Evolutionary conservation across 805 yeast genomes (phyloP).

Genomic region (Kuraishia piskuri): DNA sequence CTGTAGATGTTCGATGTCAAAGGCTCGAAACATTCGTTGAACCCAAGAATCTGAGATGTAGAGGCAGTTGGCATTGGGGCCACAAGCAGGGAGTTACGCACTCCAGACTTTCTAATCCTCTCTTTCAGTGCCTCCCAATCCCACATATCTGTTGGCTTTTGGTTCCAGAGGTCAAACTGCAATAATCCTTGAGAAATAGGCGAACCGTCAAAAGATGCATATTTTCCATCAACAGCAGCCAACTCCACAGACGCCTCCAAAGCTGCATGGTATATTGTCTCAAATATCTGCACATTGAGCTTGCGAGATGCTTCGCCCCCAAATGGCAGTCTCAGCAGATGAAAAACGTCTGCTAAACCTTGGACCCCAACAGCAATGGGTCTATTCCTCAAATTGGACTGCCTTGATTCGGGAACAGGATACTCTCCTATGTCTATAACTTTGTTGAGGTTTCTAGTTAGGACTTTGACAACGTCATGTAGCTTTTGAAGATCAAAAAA

Average conservation of each 20-base stretch:
- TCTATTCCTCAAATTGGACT: slow-evolving; percentile 48
- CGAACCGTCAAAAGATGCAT: slow-evolving; percentile 43
- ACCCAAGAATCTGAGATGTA: slow-evolving; percentile 53
- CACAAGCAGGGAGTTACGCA: slow-evolving; percentile 50
- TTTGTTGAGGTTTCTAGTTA: slow-evolving; percentile 45
- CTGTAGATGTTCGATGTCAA: slow-evolving; percentile 55
- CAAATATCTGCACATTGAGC: slow-evolving; percentile 51
- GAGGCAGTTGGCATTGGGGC: slow-evolving; percentile 69
- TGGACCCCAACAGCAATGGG: slow-evolving; percentile 60
- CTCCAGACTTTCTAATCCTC: slow-evolving; percentile 37
- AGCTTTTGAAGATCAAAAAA: slow-evolving; percentile 37
- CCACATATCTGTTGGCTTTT: slow-evolving; percentile 49
- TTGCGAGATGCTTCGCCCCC: slow-evolving; percentile 50
- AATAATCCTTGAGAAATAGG: slow-evolving; percentile 51
- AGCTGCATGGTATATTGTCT: slow-evolving; percentile 53
- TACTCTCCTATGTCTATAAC: slow-evolving; percentile 49
- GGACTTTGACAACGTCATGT: slow-evolving; percentile 46
- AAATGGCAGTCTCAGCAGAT: slow-evolving; percentile 47
- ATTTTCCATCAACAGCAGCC: slow-evolving; percentile 41
- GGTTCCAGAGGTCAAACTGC: slow-evolving; percentile 51
- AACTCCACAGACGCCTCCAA: slow-evolving; percentile 49
- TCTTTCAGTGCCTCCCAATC: slow-evolving; percentile 51
- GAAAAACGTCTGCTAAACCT: slow-evolving; percentile 53
- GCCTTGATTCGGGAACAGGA: slow-evolving; percentile 46
- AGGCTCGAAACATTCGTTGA: slow-evolving; percentile 57